These are phyloP conservation scores for Globisporangium middletonii DNA, from an alignment of 352 stramenopile genomes.

Conservation along the genomic window DNA sequence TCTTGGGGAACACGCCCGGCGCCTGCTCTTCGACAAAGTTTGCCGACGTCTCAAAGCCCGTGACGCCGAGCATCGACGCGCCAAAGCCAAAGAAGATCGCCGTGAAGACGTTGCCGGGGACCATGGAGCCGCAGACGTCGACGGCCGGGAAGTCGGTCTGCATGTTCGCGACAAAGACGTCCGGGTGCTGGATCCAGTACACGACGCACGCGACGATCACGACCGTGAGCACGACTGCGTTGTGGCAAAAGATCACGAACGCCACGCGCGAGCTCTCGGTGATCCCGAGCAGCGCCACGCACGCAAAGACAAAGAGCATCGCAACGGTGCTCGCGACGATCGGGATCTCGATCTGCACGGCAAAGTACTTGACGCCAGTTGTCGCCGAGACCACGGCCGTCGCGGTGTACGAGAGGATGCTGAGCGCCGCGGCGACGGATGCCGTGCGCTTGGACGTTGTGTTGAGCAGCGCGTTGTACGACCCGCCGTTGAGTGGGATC, in stretches of 20 bases:
- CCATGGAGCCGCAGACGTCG: conserved; percentile 40
- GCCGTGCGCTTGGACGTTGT: conserved; percentile 83
- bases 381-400: conserved; percentile 66
- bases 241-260: conserved; percentile 71
- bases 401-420: conserved; percentile 87
- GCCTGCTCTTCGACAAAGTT: conserved; percentile 87
- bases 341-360: conserved; percentile 49
- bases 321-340: conserved; percentile 31
- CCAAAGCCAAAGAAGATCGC: conserved; percentile 69
- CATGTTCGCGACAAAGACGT: conserved; percentile 62
- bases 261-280: conserved; percentile 71
- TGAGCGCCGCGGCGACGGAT: conserved; percentile 70
- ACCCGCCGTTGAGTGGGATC: conserved; percentile 85
- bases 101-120: conserved; percentile 34
- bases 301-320: conserved; percentile 70
- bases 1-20: conserved; percentile 12
- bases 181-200: conserved; percentile 45
- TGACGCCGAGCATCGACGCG: conserved; percentile 82
- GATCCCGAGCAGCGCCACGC: conserved; percentile 67
- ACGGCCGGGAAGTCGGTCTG: conserved; percentile 44
- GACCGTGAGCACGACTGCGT: conserved; percentile 56
- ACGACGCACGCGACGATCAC: conserved; percentile 44
- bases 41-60: conserved; percentile 83
- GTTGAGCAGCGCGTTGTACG: conserved; percentile 89
- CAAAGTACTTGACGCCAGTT: conserved; percentile 73